Conservation (phyloP, 1,284 basidiomycete species). For the Ganoderma lingzhi region DNA sequence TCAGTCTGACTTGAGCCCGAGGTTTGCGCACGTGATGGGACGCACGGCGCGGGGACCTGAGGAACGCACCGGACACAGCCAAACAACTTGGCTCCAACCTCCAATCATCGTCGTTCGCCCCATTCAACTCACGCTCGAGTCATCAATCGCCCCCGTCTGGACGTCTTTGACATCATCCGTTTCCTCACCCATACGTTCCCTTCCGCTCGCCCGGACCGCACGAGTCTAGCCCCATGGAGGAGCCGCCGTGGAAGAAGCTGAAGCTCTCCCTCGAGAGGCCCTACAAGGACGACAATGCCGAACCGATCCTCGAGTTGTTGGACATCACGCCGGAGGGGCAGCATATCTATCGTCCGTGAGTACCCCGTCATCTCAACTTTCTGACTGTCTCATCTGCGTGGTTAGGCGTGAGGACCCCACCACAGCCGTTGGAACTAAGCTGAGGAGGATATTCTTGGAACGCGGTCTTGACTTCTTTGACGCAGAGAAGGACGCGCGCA, state of each 20-base stretch:
- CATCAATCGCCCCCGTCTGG: slow-evolving; percentile 6
- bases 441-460: slow-evolving; percentile 75
- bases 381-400: slow-evolving; percentile 8
- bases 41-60: slow-evolving; percentile 4
- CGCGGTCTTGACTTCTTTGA: slow-evolving; percentile 81
- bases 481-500: slow-evolving; percentile 47
- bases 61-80: slow-evolving; percentile 1
- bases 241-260: slow-evolving; percentile 63
- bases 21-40: slow-evolving; percentile 14
- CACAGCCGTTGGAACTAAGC: slow-evolving; percentile 63
- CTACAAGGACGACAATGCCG: slow-evolving; percentile 78
- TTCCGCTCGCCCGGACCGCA: slow-evolving; percentile 9
- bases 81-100: slow-evolving; percentile 9
- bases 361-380: slow-evolving; percentile 6
- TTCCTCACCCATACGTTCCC: slow-evolving; percentile 6
- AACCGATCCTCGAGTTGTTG: slow-evolving; percentile 64
- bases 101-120: slow-evolving; percentile 9
- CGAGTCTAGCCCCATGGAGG: slow-evolving; percentile 37
- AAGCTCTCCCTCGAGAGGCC: slow-evolving; percentile 77
- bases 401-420: slow-evolving; percentile 61
- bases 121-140: slow-evolving; percentile 1
- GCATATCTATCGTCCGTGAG: slow-evolving; percentile 74
- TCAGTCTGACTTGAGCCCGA: neutral
- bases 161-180: slow-evolving; percentile 4
- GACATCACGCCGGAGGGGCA: slow-evolving; percentile 78